Conservation (phyloP, 129 eudicot genomes). For the Heracleum sosnowskyi region DNA sequence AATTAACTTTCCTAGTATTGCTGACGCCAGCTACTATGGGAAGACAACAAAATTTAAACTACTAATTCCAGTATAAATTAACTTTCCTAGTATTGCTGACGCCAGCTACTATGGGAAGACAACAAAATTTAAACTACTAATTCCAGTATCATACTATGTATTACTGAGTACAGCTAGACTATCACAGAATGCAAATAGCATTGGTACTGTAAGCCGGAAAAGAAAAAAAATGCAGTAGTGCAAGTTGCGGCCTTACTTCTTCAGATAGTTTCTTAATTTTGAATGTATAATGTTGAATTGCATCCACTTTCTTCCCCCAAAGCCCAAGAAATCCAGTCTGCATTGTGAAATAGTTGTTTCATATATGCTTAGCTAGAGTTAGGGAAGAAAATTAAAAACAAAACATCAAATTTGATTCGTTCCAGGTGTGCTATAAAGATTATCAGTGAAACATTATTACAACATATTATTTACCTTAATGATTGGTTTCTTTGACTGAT, state of each 20-base stretch:
- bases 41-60: neutral
- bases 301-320: constrained; percentile 59
- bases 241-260: constrained; percentile 24
- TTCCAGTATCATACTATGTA: neutral
- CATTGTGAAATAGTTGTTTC: constrained; percentile 13
- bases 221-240: neutral
- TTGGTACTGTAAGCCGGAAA: neutral
- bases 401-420: neutral
- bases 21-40: neutral
- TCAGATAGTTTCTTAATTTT: constrained; percentile 38
- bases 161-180: neutral
- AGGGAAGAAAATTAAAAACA: neutral
- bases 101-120: neutral
- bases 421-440: neutral
- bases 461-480: constrained; percentile 41
- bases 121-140: neutral
- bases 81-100: neutral
- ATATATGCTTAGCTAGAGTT: constrained; percentile 11
- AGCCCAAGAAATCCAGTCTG: constrained; percentile 71
- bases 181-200: neutral
- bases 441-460: neutral
- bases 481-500: constrained; percentile 43
- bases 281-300: constrained; percentile 49
- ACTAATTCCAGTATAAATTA: neutral
- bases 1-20: neutral